phyloP scores from a whole-genome alignment of 2,329 filamentous ascomycete species.

The Pyrenochaeta sp. region DNA sequence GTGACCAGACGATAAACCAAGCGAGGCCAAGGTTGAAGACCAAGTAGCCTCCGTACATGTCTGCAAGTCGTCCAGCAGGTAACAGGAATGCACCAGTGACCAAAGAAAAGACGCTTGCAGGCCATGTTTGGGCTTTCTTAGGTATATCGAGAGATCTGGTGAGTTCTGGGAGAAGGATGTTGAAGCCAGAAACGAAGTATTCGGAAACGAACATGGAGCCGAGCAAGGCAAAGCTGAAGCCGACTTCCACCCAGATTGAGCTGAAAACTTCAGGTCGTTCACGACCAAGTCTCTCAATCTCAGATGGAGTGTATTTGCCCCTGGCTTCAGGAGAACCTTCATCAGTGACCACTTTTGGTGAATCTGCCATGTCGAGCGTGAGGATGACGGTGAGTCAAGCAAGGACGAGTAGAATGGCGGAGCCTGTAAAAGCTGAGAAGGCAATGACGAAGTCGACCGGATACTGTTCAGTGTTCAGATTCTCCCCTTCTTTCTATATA shows the following conservation, averaged over 20 bases:
- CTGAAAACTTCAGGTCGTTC: constrained; percentile 66
- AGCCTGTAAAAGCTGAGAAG: too few species aligned
- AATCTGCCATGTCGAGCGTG: not conserved
- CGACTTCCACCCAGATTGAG: constrained; percentile 62
- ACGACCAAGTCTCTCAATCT: constrained; percentile 67
- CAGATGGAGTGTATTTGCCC: constrained; percentile 31
- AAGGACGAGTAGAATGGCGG: too few species aligned
- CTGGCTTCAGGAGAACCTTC: constrained; percentile 14
- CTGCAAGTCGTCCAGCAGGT: constrained; percentile 62
- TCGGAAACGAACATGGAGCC: constrained; percentile 72
- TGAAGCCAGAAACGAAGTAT: constrained; percentile 80
- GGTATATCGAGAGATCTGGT: constrained; percentile 70
- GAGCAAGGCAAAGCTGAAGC: constrained; percentile 68
- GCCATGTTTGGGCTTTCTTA: constrained; percentile 63
- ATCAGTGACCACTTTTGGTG: constrained; percentile 19
- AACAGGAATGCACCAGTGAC: constrained; percentile 47
- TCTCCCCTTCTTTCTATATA: constrained; percentile 19
- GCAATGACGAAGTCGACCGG: not conserved
- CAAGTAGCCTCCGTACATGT: constrained; percentile 70
- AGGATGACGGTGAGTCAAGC: too few species aligned
- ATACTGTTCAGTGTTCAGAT: not conserved
- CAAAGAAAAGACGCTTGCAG: constrained; percentile 47
- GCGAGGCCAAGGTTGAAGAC: constrained; percentile 68
- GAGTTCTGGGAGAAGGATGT: constrained; percentile 71
- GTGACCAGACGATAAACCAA: constrained; percentile 73